phyloP scores from a whole-genome alignment of 257 asterid genomes.

The Solanum bulbocastanum region DNA sequence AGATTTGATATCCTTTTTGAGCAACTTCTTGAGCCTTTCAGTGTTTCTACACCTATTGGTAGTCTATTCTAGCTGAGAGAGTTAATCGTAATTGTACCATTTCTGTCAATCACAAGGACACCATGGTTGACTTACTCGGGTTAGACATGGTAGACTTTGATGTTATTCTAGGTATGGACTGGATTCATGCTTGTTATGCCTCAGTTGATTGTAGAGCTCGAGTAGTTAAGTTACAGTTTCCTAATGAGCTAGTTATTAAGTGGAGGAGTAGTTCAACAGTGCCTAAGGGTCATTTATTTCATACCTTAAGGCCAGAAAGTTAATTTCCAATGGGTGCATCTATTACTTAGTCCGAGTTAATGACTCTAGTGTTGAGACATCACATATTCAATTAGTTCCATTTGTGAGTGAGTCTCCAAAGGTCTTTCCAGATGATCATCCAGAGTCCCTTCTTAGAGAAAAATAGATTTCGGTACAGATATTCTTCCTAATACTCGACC shows the following conservation, averaged over 20 bases:
- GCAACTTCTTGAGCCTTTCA: background rate
- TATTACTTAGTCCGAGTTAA: no score
- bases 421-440: background rate
- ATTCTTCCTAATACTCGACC: background rate
- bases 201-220: no score
- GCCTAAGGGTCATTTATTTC: background rate
- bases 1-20: background rate
- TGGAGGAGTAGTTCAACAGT: background rate
- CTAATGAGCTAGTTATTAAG: background rate
- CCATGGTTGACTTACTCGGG: background rate
- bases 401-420: background rate
- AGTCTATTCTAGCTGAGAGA: background rate
- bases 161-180: background rate
- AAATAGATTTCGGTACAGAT: background rate
- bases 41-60: background rate
- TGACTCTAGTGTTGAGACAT: no score
- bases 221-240: background rate
- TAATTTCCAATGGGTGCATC: background rate
- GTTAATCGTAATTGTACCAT: background rate
- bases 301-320: no score
- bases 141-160: background rate
- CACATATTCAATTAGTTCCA: background rate
- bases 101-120: background rate
- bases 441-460: background rate
- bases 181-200: background rate